Conservation (phyloP, 163 green algal species). For the Coccomyxa subellipsoidea region DNA sequence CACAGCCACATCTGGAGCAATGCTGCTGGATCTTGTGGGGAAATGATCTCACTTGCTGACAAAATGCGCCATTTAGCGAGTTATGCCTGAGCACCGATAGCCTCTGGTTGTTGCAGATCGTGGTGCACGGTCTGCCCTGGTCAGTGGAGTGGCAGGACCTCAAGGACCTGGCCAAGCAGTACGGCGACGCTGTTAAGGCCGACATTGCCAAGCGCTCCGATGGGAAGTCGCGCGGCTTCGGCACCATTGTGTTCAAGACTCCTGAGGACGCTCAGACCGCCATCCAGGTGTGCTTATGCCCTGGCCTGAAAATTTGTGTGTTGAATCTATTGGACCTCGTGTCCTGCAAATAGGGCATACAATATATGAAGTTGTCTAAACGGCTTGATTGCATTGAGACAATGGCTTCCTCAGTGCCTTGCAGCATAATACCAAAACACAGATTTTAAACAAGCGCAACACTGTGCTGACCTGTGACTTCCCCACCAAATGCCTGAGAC, state of each 20-base stretch:
- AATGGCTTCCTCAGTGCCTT: background rate
- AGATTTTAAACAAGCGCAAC: background rate
- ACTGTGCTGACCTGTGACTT: background rate
- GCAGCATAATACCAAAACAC: background rate
- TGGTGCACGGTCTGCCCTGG: slow-evolving; percentile 71
- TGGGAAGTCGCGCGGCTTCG: slow-evolving; percentile 57
- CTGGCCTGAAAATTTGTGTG: background rate
- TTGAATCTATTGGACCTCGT: background rate
- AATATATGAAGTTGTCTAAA: no score
- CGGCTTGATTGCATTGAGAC: background rate
- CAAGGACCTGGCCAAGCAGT: slow-evolving; percentile 50
- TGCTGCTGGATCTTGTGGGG: no score
- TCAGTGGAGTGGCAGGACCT: slow-evolving; percentile 60
- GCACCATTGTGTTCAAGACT: slow-evolving; percentile 52
- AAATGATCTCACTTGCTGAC: no score
- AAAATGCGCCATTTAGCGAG: no score
- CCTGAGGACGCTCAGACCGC: slow-evolving; percentile 38
- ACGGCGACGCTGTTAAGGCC: slow-evolving; percentile 44
- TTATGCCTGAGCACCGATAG: no score
- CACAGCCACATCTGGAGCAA: no score
- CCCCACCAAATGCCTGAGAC: no score
- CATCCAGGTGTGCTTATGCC: slow-evolving; percentile 33
- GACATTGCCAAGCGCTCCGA: slow-evolving; percentile 56
- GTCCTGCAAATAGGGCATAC: no score
- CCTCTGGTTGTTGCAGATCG: slow-evolving; percentile 35